Base-by-base conservation (phyloP, 2,329 filamentous ascomycete genomes). In the Aspergillus flavus region DNA sequence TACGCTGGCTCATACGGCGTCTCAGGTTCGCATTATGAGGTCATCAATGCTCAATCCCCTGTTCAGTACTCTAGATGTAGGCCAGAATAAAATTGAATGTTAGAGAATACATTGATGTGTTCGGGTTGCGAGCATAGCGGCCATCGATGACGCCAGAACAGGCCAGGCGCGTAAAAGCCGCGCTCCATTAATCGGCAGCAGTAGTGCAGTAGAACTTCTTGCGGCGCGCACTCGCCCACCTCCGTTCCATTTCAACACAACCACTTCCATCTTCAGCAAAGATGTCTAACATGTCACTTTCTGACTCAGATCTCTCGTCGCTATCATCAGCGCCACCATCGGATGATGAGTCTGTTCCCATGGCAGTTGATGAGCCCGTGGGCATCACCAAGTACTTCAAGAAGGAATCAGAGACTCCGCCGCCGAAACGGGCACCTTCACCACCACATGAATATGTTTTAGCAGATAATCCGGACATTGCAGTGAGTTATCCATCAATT, bases 361-460 rank as follows among this genome's bases (percentile, higher is more conserved):
- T 76, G 65, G 75, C 76, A 57, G 69, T 80, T 60, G 77, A 81
- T 55, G 75, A 78, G 67, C 75, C 75, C 36, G 72, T 75, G 36
- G 81, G 79, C 45, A 78, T 83, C 61, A 73, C 78, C 60, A 82
- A 81, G 65, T 83, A 83, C 73, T 83, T 83, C 74, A 82, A 81
- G 71, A 76, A 76, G 67, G 71, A 75, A 62, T 73, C 76, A 58
- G 72, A 77, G 65, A 87, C 88, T 70, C 88, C 90, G 66, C 88
- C 88, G 72, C 88, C 87, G 73, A 96, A 95, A 83, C 86, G 94
- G 76, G 89, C 91, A 62, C 89, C 93, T 23, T 97, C 94, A 69
- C 94, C 94, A 70, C 89, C 92, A 10, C 94, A 97, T 78, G 93
- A 97, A 84, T 92, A 91, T 79, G 90, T 93, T 32, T 83, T 97